These are phyloP conservation scores for Termitomyces heimii DNA, from an alignment of 768 basidiomycete species.

Conservation along the genomic window DNA sequence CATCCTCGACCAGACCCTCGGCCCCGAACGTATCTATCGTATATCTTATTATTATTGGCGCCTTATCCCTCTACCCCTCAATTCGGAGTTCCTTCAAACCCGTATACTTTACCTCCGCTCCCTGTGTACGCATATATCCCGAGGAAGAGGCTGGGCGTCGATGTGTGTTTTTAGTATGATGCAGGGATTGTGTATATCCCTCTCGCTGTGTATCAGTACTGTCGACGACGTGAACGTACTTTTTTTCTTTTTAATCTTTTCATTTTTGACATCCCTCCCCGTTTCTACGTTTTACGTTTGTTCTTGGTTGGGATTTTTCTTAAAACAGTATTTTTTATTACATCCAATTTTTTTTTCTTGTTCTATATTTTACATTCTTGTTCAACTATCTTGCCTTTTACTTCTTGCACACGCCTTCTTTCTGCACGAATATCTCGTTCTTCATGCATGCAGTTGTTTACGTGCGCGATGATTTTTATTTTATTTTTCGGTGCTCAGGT, in stretches of 20 bases:
- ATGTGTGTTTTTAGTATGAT: slow-evolving; percentile 5
- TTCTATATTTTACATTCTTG: not conserved
- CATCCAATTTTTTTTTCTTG: not conserved
- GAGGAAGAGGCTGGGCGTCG: not conserved
- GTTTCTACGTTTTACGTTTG: not conserved
- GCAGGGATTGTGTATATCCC: not conserved
- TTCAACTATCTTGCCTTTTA: no score
- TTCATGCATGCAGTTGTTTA: not conserved
- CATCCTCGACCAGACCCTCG: not conserved
- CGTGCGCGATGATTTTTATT: not conserved
- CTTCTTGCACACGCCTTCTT: not conserved
- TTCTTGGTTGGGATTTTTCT: not conserved
- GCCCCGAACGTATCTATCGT: not conserved
- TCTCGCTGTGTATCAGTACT: slow-evolving; percentile 1
- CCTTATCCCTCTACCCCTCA: not conserved
- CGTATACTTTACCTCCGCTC: not conserved
- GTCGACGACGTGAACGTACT: not conserved
- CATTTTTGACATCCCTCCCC: not conserved
- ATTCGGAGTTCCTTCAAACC: not conserved
- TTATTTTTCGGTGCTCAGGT: not conserved
- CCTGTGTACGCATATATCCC: not conserved
- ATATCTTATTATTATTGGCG: slow-evolving; percentile 3
- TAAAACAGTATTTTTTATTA: no score
- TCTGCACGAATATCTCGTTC: not conserved
- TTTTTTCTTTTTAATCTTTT: not conserved